Evolutionary conservation across 2,329 filamentous ascomycete genomes (phyloP).

Genomic region (Raffaelea ambrosiae): DNA sequence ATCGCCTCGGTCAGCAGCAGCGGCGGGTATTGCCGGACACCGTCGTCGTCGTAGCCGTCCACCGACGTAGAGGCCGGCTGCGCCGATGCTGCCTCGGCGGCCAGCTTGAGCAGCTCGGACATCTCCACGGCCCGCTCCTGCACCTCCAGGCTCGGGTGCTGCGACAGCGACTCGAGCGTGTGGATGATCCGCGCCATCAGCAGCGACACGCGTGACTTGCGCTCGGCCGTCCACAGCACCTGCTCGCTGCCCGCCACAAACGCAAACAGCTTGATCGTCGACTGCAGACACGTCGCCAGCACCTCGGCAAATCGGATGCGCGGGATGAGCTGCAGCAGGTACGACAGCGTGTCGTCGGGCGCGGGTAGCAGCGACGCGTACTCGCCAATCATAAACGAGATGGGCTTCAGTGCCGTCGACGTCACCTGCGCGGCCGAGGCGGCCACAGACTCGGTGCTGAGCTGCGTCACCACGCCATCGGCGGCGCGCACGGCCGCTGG

Average conservation of each 20-base stretch:
- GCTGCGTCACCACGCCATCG: conserved; percentile 61
- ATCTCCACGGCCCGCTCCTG: conserved; percentile 94
- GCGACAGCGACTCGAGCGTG: conserved; percentile 67
- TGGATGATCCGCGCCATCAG: conserved; percentile 75
- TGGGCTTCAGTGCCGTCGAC: conserved; percentile 62
- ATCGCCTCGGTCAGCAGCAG: conserved; percentile 84
- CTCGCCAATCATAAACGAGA: conserved; percentile 83
- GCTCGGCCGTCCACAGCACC: conserved; percentile 60
- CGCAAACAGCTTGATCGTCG: conserved; percentile 77
- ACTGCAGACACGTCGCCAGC: conserved; percentile 74
- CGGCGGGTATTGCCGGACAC: conserved; percentile 58
- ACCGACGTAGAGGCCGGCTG: conserved; percentile 45
- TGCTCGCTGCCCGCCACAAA: conserved; percentile 57
- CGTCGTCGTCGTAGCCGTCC: conserved; percentile 20
- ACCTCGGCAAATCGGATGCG: conserved; percentile 51
- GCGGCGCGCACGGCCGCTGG: conserved; percentile 74
- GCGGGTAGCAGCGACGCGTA: conserved; percentile 65
- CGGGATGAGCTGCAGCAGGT: conserved; percentile 60
- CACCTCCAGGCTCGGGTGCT: conserved; percentile 84
- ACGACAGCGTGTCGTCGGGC: conserved; percentile 64
- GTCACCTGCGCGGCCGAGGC: conserved; percentile 37
- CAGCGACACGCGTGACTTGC: conserved; percentile 66
- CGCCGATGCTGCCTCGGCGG: conserved; percentile 67
- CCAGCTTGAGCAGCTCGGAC: conserved; percentile 78
- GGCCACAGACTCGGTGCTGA: conserved; percentile 40